Percentiles rank a stretch among this genome's conserved stretches.
Conservation (phyloP, 2,329 filamentous ascomycete species). For the Exserohilum rostratum region DNA sequence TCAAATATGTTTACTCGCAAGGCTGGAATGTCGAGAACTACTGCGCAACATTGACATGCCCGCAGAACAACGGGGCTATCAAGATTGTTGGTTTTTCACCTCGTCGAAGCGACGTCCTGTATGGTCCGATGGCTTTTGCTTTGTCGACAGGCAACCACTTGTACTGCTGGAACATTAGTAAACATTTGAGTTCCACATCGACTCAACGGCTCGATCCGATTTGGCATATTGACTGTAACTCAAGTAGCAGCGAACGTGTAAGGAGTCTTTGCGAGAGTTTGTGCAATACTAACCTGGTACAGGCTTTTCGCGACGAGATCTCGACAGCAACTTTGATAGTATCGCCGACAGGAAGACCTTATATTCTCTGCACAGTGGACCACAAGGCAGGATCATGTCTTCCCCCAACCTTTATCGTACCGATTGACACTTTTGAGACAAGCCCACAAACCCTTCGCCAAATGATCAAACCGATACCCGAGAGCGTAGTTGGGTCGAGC, state of each 20-base stretch:
- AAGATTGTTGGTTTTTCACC: slow-evolving; percentile 26
- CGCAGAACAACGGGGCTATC: slow-evolving; percentile 20
- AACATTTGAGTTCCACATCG: background rate
- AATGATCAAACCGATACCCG: slow-evolving; percentile 15
- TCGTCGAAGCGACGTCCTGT: background rate
- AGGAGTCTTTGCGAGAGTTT: background rate
- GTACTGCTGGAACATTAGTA: slow-evolving; percentile 22
- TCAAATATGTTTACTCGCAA: slow-evolving; percentile 12
- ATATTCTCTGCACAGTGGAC: slow-evolving; percentile 28
- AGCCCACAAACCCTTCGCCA: slow-evolving; percentile 2
- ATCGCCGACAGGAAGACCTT: slow-evolving; percentile 19
- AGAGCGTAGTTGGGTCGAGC: slow-evolving; percentile 11
- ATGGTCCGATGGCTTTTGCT: slow-evolving; percentile 19
- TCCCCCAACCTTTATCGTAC: slow-evolving; percentile 23
- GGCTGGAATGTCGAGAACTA: slow-evolving; percentile 19
- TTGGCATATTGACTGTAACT: slow-evolving; percentile 18
- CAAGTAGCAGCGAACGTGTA: slow-evolving; percentile 16
- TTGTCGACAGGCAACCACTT: slow-evolving; percentile 24
- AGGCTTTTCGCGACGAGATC: slow-evolving; percentile 24
- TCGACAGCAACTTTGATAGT: slow-evolving; percentile 20
- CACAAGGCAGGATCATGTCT: slow-evolving; percentile 23
- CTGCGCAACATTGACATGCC: slow-evolving; percentile 16
- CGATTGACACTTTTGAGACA: slow-evolving; percentile 10
- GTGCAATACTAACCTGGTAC: slow-evolving; percentile 6
- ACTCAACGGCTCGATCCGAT: slow-evolving; percentile 1